Percentiles rank a stretch among this genome's conserved stretches.
Conservation (phyloP, 768 basidiomycete genomes). For the Exsudoporus frostii region DNA sequence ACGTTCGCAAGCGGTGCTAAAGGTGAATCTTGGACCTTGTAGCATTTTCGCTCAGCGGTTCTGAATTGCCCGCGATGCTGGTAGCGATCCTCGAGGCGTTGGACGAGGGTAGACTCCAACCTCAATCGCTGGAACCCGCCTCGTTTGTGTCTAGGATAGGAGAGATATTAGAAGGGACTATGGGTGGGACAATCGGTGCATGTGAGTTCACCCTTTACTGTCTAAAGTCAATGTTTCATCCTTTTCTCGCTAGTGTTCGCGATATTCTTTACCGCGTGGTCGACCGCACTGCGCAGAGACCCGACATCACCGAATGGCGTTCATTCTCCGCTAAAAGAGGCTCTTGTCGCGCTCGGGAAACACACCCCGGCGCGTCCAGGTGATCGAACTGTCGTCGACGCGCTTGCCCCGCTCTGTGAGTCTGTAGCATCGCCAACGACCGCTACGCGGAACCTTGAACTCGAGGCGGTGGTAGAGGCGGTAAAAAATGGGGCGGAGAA, state of each 20-base stretch:
- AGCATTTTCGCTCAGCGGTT: neutral
- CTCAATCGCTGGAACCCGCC: conserved; percentile 10
- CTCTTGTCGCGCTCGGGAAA: conserved; percentile 31
- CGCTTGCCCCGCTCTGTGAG: conserved; percentile 45
- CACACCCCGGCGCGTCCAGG: conserved; percentile 53
- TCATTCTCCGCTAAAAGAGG: conserved; percentile 20
- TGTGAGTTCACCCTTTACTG: conserved; percentile 33
- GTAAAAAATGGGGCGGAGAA: conserved; percentile 44
- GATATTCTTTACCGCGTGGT: conserved; percentile 42
- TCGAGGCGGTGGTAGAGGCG: conserved; percentile 24
- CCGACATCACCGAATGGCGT: neutral
- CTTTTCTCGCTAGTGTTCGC: conserved; percentile 35
- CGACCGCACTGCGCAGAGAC: conserved; percentile 12
- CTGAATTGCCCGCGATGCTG: neutral
- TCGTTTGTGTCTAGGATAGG: conserved; percentile 33
- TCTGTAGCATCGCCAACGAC: conserved; percentile 4
- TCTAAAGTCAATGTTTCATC: neutral
- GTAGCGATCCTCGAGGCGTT: conserved; percentile 35
- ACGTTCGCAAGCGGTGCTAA: conserved; percentile 51
- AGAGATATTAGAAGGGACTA: conserved; percentile 45
- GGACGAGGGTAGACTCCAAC: conserved; percentile 25
- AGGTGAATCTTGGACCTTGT: conserved; percentile 20
- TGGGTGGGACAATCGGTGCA: conserved; percentile 56
- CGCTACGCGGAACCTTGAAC: neutral
- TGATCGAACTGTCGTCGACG: conserved; percentile 57